Conservation (phyloP, 805 yeast species). For the Hanseniaspora jakobsenii region DNA sequence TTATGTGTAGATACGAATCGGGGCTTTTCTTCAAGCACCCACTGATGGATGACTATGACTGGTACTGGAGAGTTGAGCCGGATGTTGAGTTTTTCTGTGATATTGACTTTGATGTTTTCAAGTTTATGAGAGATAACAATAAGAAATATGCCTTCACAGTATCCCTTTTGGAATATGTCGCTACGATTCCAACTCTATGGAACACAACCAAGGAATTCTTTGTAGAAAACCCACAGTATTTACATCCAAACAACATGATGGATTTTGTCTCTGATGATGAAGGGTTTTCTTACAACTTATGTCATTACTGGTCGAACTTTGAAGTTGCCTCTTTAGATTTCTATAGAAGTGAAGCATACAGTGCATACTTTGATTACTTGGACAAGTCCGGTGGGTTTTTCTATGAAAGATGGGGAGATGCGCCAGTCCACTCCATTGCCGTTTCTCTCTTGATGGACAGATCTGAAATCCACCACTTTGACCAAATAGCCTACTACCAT, state of each 20-base stretch:
- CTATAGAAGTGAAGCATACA: conserved; percentile 64
- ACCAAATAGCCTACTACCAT: conserved; percentile 76
- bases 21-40: conserved; percentile 81
- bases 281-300: conserved; percentile 61
- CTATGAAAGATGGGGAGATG: conserved; percentile 92
- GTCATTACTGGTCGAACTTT: conserved; percentile 88
- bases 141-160: conserved; percentile 70
- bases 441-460: conserved; percentile 65
- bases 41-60: conserved; percentile 61
- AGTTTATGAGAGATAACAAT: conserved; percentile 65
- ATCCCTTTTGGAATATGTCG: conserved; percentile 59
- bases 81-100: conserved; percentile 72
- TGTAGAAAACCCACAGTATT: conserved; percentile 44
- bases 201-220: conserved; percentile 52
- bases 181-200: conserved; percentile 70
- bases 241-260: conserved; percentile 51
- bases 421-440: conserved; percentile 83
- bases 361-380: conserved; percentile 56
- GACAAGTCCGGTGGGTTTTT: conserved; percentile 84
- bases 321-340: conserved; percentile 65
- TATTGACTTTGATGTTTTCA: conserved; percentile 66
- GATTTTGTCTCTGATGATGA: conserved; percentile 61
- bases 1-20: conserved; percentile 86
- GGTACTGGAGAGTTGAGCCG: conserved; percentile 94
- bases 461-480: conserved; percentile 65